A percentile compares a stretch with the other conserved stretches of the same genome.
phyloP scores from a whole-genome alignment of 768 basidiomycete species.

The Piloderma croceum region DNA sequence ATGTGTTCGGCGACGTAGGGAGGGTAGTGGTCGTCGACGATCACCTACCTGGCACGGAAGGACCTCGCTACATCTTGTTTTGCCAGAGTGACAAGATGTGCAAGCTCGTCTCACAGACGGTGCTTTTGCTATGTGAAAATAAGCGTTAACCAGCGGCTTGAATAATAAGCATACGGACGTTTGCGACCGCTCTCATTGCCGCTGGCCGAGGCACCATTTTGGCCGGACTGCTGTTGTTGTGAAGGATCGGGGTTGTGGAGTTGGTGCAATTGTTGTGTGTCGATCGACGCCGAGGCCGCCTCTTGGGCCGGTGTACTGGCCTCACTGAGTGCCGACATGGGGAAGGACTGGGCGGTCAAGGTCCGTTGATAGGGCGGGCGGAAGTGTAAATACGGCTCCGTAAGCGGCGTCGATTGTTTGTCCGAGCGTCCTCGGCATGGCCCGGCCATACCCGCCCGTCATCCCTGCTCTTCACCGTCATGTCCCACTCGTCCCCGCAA shows the following conservation, averaged over 20 bases:
- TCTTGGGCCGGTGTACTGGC: no score
- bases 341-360: background rate
- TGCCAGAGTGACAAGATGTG: slow-evolving; percentile 75
- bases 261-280: slow-evolving; percentile 47
- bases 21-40: slow-evolving; percentile 5
- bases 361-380: background rate
- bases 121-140: slow-evolving; percentile 52
- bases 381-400: background rate
- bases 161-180: slow-evolving; percentile 40
- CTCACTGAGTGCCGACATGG: no score
- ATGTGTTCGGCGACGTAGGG: slow-evolving; percentile 3
- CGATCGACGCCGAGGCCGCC: slow-evolving; percentile 55
- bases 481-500: slow-evolving; percentile 28
- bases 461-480: slow-evolving; percentile 10
- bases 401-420: background rate
- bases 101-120: slow-evolving; percentile 79
- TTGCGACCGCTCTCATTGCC: slow-evolving; percentile 42
- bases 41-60: slow-evolving; percentile 69
- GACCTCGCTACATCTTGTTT: slow-evolving; percentile 78
- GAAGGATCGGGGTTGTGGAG: slow-evolving; percentile 34
- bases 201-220: slow-evolving; percentile 24
- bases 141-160: background rate
- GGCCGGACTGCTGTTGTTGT: slow-evolving; percentile 25
- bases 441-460: background rate
- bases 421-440: background rate